Base-by-base conservation (phyloP, 106 monocot species). In the Acanthochlamys bracteata region DNA sequence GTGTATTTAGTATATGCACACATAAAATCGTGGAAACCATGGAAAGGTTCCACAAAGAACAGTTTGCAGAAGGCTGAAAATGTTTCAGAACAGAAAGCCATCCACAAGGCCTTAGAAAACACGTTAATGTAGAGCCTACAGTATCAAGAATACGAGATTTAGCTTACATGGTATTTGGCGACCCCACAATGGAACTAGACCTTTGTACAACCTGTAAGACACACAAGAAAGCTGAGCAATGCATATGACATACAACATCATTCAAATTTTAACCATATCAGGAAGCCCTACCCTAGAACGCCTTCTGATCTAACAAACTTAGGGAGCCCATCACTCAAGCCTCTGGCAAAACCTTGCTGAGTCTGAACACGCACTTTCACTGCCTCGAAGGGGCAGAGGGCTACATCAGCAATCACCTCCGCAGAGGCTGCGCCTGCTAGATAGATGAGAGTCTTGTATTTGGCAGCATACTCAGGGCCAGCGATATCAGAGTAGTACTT, bases 21-120 rank as follows among this genome's bases (percentile, higher is more conserved):
- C 7, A 72, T 74, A 81, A 78, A 86, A 81, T 71, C 77, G 78
- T 65, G 57, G 69, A 43, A 75, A 62, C 42, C 77, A 78, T 53
- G 4, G 11, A 41, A 14, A 61, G 79, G 69, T 76, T 68, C 70
- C 68, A 82, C 76, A 66, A 76, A 79, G 79, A 82, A 76, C 79
- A 70, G 73, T 75, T 69, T 75, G 73, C 82, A 79, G 63, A 20
- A 42, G 20, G 33, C 33, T 6, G 6, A 33, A 33, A 33, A 33
- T 33, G 33, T 33, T 33, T 33, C 33, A 33, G 33, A 33, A 33
- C 33, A 33, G 33, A 33, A 33, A 33, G 6, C 33, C 33, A 6
- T 33, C 33, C 33, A 33, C 33, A 33, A 33, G 33, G 33, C 33
- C 33, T 6, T 33, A 33, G 33, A 33, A 33, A 33, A 33, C 6